Conservation (phyloP, 139 green algal species). For the Volvox reticuliferus region DNA sequence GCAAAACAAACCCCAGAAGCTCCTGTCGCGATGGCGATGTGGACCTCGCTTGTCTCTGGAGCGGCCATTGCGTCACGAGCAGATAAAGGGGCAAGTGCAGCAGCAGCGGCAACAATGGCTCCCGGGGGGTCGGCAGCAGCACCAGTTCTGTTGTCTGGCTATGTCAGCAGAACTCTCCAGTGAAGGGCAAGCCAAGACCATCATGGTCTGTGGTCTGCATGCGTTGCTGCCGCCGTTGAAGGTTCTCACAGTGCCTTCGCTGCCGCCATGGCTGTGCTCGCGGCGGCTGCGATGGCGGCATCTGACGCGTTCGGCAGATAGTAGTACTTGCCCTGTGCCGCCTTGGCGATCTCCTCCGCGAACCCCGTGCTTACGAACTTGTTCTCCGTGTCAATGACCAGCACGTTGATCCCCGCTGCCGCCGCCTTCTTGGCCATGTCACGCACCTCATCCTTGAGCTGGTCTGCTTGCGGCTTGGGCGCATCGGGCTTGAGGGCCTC, state of each 20-base stretch:
- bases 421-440: conserved; percentile 94
- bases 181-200: no score
- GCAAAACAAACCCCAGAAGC: no score
- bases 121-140: no score
- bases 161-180: no score
- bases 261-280: conserved; percentile 85
- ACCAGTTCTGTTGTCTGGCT: no score
- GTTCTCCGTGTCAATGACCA: conserved; percentile 99
- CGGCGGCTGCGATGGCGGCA: conserved; percentile 89
- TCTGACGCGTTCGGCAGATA: conserved; percentile 97
- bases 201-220: no score
- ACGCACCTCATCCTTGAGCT: conserved; percentile 80
- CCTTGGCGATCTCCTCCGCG: conserved; percentile 96
- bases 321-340: conserved; percentile 88
- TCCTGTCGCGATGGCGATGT: no score
- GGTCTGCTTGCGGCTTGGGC: conserved; percentile 74
- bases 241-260: conserved; percentile 66
- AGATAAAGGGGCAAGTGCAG: no score
- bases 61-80: no score
- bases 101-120: no score
- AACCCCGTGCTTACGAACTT: conserved; percentile 99
- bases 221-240: no score
- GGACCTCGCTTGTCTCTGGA: no score
- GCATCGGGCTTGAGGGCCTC: conserved; percentile 89
- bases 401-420: conserved; percentile 72